Evolutionary conservation across 208 protist species (phyloP).

Genomic region (Leishmania lainsoni): DNA sequence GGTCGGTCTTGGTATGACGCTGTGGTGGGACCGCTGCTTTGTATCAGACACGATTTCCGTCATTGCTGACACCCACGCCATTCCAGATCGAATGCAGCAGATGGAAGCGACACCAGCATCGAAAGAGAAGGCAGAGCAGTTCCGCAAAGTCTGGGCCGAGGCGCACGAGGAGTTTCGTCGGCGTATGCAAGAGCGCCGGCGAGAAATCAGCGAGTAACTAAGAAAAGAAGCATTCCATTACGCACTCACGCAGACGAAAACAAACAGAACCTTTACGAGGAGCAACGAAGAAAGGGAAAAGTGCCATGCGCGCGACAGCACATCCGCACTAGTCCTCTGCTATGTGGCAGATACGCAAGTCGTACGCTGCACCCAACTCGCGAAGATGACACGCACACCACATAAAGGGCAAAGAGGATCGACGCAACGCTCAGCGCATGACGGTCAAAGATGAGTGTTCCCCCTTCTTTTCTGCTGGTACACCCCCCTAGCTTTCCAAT

Average conservation of each 20-base stretch:
- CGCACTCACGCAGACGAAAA: not conserved
- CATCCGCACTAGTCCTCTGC: not conserved
- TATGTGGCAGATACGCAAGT: not conserved
- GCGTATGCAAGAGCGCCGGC: conserved; percentile 43
- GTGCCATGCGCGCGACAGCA: not conserved
- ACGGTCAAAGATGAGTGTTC: not conserved
- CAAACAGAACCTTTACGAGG: not conserved
- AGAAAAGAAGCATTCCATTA: not conserved
- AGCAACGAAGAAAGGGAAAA: not conserved
- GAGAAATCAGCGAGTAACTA: not conserved
- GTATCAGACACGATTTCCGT: conserved; percentile 48
- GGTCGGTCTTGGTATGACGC: conserved; percentile 53
- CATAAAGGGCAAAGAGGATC: not conserved
- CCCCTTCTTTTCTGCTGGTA: too few species aligned
- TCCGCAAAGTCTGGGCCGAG: conserved; percentile 63
- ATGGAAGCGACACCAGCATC: conserved; percentile 11
- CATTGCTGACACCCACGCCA: conserved; percentile 45
- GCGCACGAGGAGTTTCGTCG: conserved; percentile 72
- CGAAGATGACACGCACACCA: not conserved
- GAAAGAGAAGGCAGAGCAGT: conserved; percentile 30
- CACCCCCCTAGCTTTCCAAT: not conserved
- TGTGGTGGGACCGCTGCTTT: conserved; percentile 86
- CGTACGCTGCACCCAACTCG: not conserved
- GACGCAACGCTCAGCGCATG: not conserved
- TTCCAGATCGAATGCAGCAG: conserved; percentile 44